phyloP scores from a whole-genome alignment of 2,329 filamentous ascomycete species.

The Ascochyta rabiei region DNA sequence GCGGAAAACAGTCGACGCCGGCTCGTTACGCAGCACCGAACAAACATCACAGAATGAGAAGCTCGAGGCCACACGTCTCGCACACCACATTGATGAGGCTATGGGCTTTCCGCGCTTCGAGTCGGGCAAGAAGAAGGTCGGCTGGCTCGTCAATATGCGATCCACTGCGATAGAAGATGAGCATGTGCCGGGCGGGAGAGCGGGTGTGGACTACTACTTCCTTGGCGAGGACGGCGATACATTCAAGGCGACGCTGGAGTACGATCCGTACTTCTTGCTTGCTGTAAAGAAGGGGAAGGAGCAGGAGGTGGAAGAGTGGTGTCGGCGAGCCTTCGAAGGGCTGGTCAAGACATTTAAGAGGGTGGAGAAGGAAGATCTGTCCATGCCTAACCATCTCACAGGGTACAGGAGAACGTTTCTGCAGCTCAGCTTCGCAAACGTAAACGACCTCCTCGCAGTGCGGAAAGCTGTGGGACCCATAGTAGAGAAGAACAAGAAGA shows the following conservation, averaged over 20 bases:
- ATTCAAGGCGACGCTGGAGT: slow-evolving; percentile 96
- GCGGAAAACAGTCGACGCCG: slow-evolving; percentile 79
- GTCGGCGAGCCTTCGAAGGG: slow-evolving; percentile 77
- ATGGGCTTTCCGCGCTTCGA: slow-evolving; percentile 96
- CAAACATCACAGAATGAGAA: slow-evolving; percentile 92
- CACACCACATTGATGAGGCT: slow-evolving; percentile 87
- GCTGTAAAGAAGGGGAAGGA: slow-evolving; percentile 88
- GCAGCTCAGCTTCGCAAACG: slow-evolving; percentile 85
- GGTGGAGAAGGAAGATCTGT: slow-evolving; percentile 90
- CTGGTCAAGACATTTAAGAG: slow-evolving; percentile 78
- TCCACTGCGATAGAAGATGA: slow-evolving; percentile 86
- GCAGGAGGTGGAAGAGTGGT: slow-evolving; percentile 95
- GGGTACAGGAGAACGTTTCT: slow-evolving; percentile 90
- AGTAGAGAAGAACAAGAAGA: slow-evolving; percentile 95
- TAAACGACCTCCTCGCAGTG: slow-evolving; percentile 83
- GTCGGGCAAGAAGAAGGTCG: slow-evolving; percentile 79
- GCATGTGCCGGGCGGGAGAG: slow-evolving; percentile 79
- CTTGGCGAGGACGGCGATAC: slow-evolving; percentile 75
- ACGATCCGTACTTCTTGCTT: slow-evolving; percentile 94
- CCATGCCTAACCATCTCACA: slow-evolving; percentile 93
- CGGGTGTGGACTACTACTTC: slow-evolving; percentile 96
- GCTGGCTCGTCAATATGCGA: slow-evolving; percentile 96
- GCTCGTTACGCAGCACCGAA: slow-evolving; percentile 75
- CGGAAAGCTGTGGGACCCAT: slow-evolving; percentile 84
- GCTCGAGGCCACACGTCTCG: slow-evolving; percentile 81